Percentiles rank a stretch among this genome's conserved stretches.
phyloP scores from a whole-genome alignment of 768 basidiomycete genomes.

The Trametes punicea region DNA sequence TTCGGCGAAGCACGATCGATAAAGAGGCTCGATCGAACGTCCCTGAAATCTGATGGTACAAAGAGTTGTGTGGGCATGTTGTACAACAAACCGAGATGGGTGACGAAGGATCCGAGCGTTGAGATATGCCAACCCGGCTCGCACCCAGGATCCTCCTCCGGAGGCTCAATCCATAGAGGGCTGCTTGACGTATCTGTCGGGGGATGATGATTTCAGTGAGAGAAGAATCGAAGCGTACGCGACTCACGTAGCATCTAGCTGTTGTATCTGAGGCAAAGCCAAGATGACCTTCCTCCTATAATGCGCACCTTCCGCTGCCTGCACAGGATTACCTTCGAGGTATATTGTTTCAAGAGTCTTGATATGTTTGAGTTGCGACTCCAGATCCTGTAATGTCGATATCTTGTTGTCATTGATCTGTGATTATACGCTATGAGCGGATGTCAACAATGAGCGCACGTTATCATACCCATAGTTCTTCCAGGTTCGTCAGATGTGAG shows the following conservation, averaged over 20 bases:
- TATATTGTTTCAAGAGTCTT: conserved; percentile 80
- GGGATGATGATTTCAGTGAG: not conserved
- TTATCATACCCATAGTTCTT: conserved; percentile 84
- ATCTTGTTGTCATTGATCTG: conserved; percentile 91
- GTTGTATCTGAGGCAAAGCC: conserved; percentile 81
- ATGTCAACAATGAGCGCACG: not conserved
- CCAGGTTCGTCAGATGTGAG: conserved; percentile 69
- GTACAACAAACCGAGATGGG: conserved; percentile 10
- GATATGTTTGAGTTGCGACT: conserved; percentile 60
- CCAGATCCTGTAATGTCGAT: conserved; percentile 61
- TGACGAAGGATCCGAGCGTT: not conserved
- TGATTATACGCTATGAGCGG: not conserved
- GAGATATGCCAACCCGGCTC: not conserved
- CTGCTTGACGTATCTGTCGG: conserved; percentile 24
- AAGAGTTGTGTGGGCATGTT: conserved; percentile 16
- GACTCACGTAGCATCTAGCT: conserved; percentile 94
- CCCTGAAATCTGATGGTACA: conserved; percentile 18
- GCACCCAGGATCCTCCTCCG: not conserved
- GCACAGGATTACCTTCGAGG: conserved; percentile 93
- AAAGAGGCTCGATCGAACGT: conserved; percentile 10
- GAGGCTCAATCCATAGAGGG: not conserved
- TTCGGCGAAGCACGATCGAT: conserved; percentile 14
- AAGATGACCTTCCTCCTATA: conserved; percentile 91
- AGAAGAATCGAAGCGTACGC: not conserved
- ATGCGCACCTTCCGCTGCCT: conserved; percentile 65